Percentiles rank a stretch among this genome's conserved stretches.
phyloP scores from a whole-genome alignment of 306 rosid genomes.

The Castanea crenata region DNA sequence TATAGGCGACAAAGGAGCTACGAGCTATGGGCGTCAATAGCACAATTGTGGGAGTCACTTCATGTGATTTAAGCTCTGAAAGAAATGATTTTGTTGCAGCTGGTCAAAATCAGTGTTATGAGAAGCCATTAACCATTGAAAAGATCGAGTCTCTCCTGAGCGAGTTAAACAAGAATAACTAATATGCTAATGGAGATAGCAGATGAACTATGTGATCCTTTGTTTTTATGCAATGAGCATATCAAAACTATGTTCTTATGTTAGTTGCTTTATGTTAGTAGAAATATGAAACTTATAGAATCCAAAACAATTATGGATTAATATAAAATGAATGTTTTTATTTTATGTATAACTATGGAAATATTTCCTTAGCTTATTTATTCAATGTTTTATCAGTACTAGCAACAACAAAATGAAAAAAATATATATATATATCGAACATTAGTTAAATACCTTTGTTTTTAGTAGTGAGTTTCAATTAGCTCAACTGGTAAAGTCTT shows the following conservation, averaged over 20 bases:
- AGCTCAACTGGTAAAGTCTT: too few species aligned
- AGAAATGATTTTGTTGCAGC: constrained; percentile 18
- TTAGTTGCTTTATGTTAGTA: background rate
- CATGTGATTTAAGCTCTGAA: background rate
- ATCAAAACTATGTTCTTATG: background rate
- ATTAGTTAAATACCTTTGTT: too few species aligned
- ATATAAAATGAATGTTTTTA: background rate
- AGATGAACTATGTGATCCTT: too few species aligned
- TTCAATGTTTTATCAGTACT: too few species aligned
- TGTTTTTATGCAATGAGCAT: too few species aligned
- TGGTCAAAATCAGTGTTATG: constrained; percentile 19
- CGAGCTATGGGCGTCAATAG: constrained; percentile 25
- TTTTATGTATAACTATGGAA: too few species aligned
- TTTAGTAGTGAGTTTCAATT: too few species aligned
- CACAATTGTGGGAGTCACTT: constrained; percentile 30
- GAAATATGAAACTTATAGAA: background rate
- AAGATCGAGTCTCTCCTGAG: constrained; percentile 3
- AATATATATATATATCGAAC: too few species aligned
- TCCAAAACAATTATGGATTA: background rate
- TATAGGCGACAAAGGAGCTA: constrained; percentile 31
- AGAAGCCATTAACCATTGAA: constrained; percentile 17
- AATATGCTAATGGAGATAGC: background rate
- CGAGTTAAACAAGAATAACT: background rate
- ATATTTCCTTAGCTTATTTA: too few species aligned
- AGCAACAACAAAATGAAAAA: too few species aligned